Evolutionary conservation across 495 filamentous ascomycete genomes (phyloP), one percentile per base, ranked within the genome.

Genomic region (Friedmanniomyces endolithicus): DNA sequence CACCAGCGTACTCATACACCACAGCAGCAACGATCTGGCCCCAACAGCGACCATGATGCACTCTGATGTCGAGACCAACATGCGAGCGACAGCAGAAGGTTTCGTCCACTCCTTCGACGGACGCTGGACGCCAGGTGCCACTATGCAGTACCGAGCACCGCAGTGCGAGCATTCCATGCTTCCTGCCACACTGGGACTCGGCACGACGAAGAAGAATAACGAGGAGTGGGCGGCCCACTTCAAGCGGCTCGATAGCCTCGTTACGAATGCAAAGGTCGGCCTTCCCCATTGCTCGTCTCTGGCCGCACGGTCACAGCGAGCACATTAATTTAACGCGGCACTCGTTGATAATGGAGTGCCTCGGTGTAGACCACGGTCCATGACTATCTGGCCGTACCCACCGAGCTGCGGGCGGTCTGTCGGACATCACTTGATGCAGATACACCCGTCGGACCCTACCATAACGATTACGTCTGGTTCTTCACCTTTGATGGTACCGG

Each of bases 41-140:
- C n/a, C 33, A 35, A 35, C 37, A 41, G 17, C 16, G 12, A 14
- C 11, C 24, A 17, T 17, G 12, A 50, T 50, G 48, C n/a, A 24
- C n/a, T 50, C 48, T 11, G 24, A 31, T 4, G 2, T 50, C 11
- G 48, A 31, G 24, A 27, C 23, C 23, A 50, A 31, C 11, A 50
- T 50, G 48, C 24, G 31, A 31, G 17, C 17, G 23, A 50, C 48
- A 31, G 20, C 24, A 24, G 48, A 71, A 27, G 66, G 69, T 8
- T 79, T 81, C 53, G 74, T 75, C 51, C 71, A 75, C 50, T 77
- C 75, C 55, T 71, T 81, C 14, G 77, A 80, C 63, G 71, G 48
- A 20, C 16, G 17, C 2, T 50, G 48, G 48, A 27, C 16, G 1
- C 24, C 17, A 17, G 48, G 24, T 14, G 31, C 25, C 29, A 20